phyloP scores from a whole-genome alignment of 2,329 filamentous ascomycete species.

The Calonectria pseudoturangicola region DNA sequence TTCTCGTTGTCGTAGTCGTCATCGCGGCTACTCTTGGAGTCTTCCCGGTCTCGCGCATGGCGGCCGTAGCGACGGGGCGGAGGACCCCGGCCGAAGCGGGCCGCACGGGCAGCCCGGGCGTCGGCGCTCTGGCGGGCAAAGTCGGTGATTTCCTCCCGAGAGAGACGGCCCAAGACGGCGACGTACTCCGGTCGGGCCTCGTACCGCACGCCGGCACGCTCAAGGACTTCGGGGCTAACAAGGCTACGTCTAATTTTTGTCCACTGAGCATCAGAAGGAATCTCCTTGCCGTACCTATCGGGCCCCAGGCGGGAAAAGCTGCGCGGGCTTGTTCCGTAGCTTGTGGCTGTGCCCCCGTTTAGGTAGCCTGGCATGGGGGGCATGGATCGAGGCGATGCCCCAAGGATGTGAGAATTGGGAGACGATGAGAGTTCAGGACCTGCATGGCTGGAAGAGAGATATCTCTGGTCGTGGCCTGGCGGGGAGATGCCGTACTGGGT shows the following conservation, averaged over 20 bases:
- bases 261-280: slow-evolving; percentile 75
- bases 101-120: slow-evolving; percentile 66
- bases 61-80: slow-evolving; percentile 40
- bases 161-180: slow-evolving; percentile 75
- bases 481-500: slow-evolving; percentile 62
- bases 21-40: slow-evolving; percentile 60
- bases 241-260: slow-evolving; percentile 74
- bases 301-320: slow-evolving; percentile 67
- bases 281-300: slow-evolving; percentile 74
- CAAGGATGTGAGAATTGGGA: slow-evolving; percentile 56
- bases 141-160: slow-evolving; percentile 70
- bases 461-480: slow-evolving; percentile 56
- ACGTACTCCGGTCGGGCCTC: slow-evolving; percentile 77
- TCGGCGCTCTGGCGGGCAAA: slow-evolving; percentile 70
- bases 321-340: slow-evolving; percentile 59
- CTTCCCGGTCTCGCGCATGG: slow-evolving; percentile 47
- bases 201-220: slow-evolving; percentile 73
- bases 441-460: slow-evolving; percentile 60
- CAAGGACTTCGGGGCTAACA: slow-evolving; percentile 75
- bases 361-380: slow-evolving; percentile 58
- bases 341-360: slow-evolving; percentile 30
- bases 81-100: slow-evolving; percentile 54
- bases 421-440: slow-evolving; percentile 59
- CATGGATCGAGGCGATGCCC: slow-evolving; percentile 63
- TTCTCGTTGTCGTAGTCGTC: slow-evolving; percentile 58